A percentile compares a stretch with the other conserved stretches of the same genome.
phyloP scores from a whole-genome alignment of 257 asterid species.

The Lavandula angustifolia region DNA sequence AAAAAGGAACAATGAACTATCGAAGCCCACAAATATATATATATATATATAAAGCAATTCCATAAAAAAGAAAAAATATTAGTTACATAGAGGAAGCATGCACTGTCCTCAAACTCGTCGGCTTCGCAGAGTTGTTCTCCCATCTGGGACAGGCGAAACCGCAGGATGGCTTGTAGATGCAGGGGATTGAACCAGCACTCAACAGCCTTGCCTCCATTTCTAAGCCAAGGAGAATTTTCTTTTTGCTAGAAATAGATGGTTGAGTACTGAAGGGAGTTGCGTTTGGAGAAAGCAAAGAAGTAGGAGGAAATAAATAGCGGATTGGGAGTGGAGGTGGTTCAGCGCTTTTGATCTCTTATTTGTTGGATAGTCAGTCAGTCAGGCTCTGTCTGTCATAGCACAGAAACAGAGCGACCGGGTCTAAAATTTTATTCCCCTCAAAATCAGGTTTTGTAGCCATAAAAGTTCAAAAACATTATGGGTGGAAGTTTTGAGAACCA shows the following conservation, averaged over 20 bases:
- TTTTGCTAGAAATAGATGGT: no score
- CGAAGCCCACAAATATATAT: not conserved
- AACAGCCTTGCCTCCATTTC: slow-evolving; percentile 61
- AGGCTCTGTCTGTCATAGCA: slow-evolving; percentile 2
- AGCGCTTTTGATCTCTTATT: not conserved
- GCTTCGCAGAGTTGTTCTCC: slow-evolving; percentile 32
- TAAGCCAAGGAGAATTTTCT: no score
- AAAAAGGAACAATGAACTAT: not conserved
- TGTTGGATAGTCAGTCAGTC: not conserved
- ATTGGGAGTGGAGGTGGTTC: not conserved
- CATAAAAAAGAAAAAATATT: not conserved
- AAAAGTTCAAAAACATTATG: no score
- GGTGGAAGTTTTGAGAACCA: no score
- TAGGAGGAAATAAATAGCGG: not conserved
- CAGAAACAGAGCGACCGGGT: not conserved
- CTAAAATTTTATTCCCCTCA: no score
- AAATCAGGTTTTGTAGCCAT: no score
- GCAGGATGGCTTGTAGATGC: slow-evolving; percentile 27
- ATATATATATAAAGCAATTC: not conserved
- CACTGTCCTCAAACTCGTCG: slow-evolving; percentile 31
- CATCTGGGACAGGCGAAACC: slow-evolving; percentile 22
- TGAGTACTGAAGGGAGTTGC: not conserved
- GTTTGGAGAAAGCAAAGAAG: slow-evolving; percentile 20
- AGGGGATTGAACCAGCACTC: slow-evolving; percentile 38
- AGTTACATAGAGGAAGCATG: no score